Conservation (phyloP, 164 flowering plant genomes). For the Vitis rupestris region DNA sequence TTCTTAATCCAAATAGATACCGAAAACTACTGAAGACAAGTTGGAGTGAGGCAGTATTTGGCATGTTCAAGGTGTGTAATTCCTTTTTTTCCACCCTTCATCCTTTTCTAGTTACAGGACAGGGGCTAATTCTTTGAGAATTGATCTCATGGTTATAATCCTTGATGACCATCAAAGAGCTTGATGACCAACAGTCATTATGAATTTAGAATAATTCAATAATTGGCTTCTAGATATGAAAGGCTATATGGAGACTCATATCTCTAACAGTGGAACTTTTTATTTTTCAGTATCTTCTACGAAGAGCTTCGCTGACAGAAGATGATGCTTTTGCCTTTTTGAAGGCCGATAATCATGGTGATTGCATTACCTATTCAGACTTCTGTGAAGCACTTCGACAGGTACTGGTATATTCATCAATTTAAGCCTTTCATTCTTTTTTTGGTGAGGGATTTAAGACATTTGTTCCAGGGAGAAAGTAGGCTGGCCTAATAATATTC, state of each 20-base stretch:
- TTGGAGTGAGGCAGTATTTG: slow-evolving; percentile 90
- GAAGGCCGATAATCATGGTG: slow-evolving; percentile 62
- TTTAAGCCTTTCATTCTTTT: neutral
- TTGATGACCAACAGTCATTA: too few relatives aligned
- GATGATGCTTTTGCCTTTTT: slow-evolving; percentile 79
- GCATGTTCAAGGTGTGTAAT: slow-evolving; percentile 81
- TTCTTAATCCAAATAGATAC: slow-evolving; percentile 76
- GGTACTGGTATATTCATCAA: slow-evolving; percentile 35
- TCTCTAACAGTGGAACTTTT: slow-evolving; percentile 14
- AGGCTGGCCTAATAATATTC: slow-evolving; percentile 3
- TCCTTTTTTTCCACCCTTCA: neutral
- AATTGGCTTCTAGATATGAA: neutral
- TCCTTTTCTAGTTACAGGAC: neutral
- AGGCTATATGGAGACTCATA: neutral
- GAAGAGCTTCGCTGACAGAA: slow-evolving; percentile 64
- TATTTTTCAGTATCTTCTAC: slow-evolving; percentile 61
- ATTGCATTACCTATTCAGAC: slow-evolving; percentile 64
- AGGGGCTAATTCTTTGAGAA: neutral
- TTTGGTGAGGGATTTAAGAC: neutral
- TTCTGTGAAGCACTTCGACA: slow-evolving; percentile 84
- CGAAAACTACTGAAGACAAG: slow-evolving; percentile 72
- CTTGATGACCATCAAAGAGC: neutral
- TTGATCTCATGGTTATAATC: slow-evolving; percentile 1
- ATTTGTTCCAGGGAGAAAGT: too few relatives aligned
- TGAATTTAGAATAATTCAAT: neutral